Percentiles rank a stretch among this genome's conserved stretches.
Evolutionary conservation across 2,329 filamentous ascomycete genomes (phyloP).

Genomic region (Balansia obtecta): DNA sequence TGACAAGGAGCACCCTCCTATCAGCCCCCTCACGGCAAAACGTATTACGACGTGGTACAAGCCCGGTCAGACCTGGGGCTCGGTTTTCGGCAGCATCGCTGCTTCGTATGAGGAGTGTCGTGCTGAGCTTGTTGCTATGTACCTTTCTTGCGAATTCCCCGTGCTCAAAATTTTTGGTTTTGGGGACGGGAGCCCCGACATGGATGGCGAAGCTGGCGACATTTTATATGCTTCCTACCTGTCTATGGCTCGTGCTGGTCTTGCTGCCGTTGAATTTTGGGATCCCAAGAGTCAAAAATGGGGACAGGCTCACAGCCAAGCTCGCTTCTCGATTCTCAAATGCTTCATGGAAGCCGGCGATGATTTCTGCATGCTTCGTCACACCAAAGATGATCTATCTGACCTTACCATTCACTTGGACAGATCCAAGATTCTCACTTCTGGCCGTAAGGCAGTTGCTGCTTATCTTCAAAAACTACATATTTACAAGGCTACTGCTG

Average conservation of each 20-base stretch:
- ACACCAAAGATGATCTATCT: constrained; percentile 59
- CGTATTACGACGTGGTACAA: constrained; percentile 80
- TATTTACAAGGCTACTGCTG: constrained; percentile 83
- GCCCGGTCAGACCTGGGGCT: constrained; percentile 88
- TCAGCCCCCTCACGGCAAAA: constrained; percentile 67
- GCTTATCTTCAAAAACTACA: constrained; percentile 84
- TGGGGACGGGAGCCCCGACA: constrained; percentile 61
- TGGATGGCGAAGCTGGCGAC: constrained; percentile 68
- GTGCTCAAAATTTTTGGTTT: constrained; percentile 88
- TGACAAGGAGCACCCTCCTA: constrained; percentile 65
- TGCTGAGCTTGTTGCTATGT: constrained; percentile 90
- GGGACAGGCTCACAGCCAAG: constrained; percentile 88
- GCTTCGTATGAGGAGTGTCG: constrained; percentile 90
- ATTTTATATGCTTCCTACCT: constrained; percentile 83
- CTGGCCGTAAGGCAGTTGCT: constrained; percentile 74
- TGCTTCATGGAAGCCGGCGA: constrained; percentile 79
- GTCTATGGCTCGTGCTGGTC: constrained; percentile 85
- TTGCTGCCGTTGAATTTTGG: constrained; percentile 86
- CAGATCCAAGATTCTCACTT: constrained; percentile 72
- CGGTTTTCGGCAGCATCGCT: constrained; percentile 77
- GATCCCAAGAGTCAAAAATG: constrained; percentile 83
- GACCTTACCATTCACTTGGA: constrained; percentile 76
- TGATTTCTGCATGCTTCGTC: constrained; percentile 73
- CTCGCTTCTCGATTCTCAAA: constrained; percentile 75
- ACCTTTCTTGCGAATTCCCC: constrained; percentile 74